Percentiles rank a stretch among this genome's conserved stretches.
phyloP scores from a whole-genome alignment of 2,329 filamentous ascomycete genomes.

The Alternaria gansuensis region DNA sequence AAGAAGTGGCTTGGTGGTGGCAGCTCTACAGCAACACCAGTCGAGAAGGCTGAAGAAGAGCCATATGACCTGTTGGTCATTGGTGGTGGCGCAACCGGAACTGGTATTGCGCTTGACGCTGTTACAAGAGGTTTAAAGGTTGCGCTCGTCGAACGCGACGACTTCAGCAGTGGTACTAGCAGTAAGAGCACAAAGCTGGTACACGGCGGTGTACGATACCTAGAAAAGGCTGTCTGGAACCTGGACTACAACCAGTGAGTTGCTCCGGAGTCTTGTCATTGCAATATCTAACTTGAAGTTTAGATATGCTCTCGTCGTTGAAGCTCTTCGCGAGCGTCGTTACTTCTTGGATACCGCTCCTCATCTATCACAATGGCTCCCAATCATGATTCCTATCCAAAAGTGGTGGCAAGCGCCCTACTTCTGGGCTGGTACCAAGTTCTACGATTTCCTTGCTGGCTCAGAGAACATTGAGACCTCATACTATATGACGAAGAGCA shows the following conservation, averaged over 20 bases:
- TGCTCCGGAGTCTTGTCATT: not conserved
- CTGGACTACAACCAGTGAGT: conserved; percentile 79
- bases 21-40: conserved; percentile 34
- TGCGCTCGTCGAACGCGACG: conserved; percentile 81
- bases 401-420: conserved; percentile 86
- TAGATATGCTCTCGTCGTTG: conserved; percentile 75
- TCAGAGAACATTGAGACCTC: conserved; percentile 88
- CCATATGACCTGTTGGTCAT: conserved; percentile 81
- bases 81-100: conserved; percentile 79
- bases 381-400: conserved; percentile 83
- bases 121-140: conserved; percentile 81
- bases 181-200: conserved; percentile 90
- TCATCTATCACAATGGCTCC: conserved; percentile 80
- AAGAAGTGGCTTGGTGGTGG: conserved; percentile 56
- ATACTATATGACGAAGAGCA: conserved; percentile 86
- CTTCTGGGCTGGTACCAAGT: conserved; percentile 80
- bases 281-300: not conserved
- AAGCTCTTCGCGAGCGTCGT: conserved; percentile 81
- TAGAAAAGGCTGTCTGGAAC: conserved; percentile 88
- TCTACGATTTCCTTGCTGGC: conserved; percentile 85
- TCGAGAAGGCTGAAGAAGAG: conserved; percentile 54
- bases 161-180: conserved; percentile 83
- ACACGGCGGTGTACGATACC: conserved; percentile 82
- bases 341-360: conserved; percentile 85
- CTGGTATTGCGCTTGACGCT: conserved; percentile 82